A percentile compares a stretch with the other conserved stretches of the same genome.
These are phyloP conservation scores for Cladophialophora immunda DNA, from an alignment of 2,329 filamentous ascomycete genomes.

Conservation along the genomic window DNA sequence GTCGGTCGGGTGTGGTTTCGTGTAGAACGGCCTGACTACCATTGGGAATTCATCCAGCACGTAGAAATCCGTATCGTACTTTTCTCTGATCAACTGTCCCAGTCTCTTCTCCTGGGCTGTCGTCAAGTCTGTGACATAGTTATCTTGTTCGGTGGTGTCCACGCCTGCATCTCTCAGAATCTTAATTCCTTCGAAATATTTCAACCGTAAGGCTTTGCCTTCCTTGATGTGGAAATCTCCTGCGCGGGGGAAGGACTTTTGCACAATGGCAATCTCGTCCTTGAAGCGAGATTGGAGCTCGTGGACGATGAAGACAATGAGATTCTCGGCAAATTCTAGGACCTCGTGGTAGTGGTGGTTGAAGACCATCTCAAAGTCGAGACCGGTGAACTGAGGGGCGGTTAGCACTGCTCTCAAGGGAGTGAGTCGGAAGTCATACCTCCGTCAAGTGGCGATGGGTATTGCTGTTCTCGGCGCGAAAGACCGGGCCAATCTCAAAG, in stretches of 20 bases:
- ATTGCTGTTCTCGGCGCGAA: slow-evolving; percentile 74
- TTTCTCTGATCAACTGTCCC: slow-evolving; percentile 82
- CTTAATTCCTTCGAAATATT: slow-evolving; percentile 59
- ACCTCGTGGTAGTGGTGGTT: slow-evolving; percentile 61
- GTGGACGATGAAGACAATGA: slow-evolving; percentile 59
- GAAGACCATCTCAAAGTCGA: slow-evolving; percentile 63
- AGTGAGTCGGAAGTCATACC: slow-evolving; percentile 45
- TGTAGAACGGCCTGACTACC: slow-evolving; percentile 88
- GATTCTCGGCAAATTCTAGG: slow-evolving; percentile 57
- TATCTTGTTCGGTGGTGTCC: slow-evolving; percentile 58
- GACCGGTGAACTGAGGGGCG: slow-evolving; percentile 55
- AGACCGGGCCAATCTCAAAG: slow-evolving; percentile 72
- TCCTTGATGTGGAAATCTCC: slow-evolving; percentile 60
- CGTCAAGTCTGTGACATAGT: slow-evolving; percentile 57
- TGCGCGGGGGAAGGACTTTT: slow-evolving; percentile 60
- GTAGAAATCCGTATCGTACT: slow-evolving; percentile 96
- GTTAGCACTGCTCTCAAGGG: slow-evolving; percentile 33
- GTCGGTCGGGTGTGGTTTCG: slow-evolving; percentile 77
- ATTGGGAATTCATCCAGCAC: slow-evolving; percentile 96
- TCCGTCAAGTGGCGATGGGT: slow-evolving; percentile 73
- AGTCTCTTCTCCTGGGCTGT: slow-evolving; percentile 71
- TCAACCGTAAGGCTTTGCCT: slow-evolving; percentile 58
- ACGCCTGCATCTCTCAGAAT: slow-evolving; percentile 60
- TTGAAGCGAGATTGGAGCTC: slow-evolving; percentile 56
- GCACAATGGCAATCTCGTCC: slow-evolving; percentile 55